These are phyloP conservation scores for Lachnum nothofagi DNA, from an alignment of 2,329 filamentous ascomycete genomes.

Conservation along the genomic window DNA sequence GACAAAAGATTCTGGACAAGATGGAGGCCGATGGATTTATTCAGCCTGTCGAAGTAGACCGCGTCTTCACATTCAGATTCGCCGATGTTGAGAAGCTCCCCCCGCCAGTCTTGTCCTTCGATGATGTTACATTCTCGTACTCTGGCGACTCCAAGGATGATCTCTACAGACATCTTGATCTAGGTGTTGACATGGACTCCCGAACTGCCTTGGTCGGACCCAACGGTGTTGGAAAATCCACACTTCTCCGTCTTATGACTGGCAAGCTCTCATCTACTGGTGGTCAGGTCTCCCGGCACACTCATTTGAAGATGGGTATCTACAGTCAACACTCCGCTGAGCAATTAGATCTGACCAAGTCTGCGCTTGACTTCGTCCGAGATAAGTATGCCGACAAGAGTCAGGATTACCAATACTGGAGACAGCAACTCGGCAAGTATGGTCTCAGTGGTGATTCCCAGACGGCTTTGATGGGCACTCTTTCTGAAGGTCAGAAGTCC, in stretches of 20 bases:
- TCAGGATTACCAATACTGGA: conserved; percentile 99
- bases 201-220: conserved; percentile 93
- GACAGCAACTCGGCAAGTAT: conserved; percentile 92
- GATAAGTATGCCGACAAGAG: conserved; percentile 86
- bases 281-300: conserved; percentile 83
- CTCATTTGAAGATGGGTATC: conserved; percentile 94
- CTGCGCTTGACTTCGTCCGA: conserved; percentile 91
- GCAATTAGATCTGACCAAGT: conserved; percentile 97
- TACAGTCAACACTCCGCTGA: conserved; percentile 99
- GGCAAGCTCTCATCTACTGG: conserved; percentile 82
- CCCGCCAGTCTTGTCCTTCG: conserved; percentile 90
- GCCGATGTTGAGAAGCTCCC: conserved; percentile 99
- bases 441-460: conserved; percentile 89
- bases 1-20: conserved; percentile 99
- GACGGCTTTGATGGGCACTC: conserved; percentile 94
- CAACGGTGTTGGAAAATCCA: conserved; percentile 99
- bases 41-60: conserved; percentile 77
- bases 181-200: conserved; percentile 99
- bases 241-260: conserved; percentile 91
- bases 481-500: conserved; percentile 96
- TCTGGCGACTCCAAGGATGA: conserved; percentile 84
- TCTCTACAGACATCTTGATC: conserved; percentile 91
- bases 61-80: conserved; percentile 95
- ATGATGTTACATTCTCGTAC: conserved; percentile 97
- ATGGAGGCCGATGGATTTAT: conserved; percentile 99